Base-by-base conservation (phyloP, 495 filamentous ascomycete species). In the Acidomyces sp. region DNA sequence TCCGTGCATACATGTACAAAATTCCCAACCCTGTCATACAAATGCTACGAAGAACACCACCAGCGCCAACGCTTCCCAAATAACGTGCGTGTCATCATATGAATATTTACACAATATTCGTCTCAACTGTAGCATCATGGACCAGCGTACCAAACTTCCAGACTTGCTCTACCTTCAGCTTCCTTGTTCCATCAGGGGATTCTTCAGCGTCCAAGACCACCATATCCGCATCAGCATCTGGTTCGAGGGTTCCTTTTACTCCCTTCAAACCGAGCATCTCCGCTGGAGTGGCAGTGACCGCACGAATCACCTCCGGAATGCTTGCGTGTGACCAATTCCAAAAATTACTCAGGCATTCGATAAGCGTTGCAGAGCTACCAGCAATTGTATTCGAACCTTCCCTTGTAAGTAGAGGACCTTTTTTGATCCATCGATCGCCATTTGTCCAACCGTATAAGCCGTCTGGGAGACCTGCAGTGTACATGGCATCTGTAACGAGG, bases 311-410 rank as follows among this genome's bases (percentile, higher is more conserved):
- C 52, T 74, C 65, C 0, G 78, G 71, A 9, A 85, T 69, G 3
- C 63, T 65, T 0, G 73, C 67, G 4, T 71, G 74, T 0, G 75
- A 70, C 78, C 78, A 87, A 38, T 68, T 70, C 28, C 80, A 64
- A 59, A 88, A 85, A 51, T 88, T 88, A 33, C 74, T 78, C 23
- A 87, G 74, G 53, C 84, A 92, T 51, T 85, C 79, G 22, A 85
- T 72, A 6, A 92, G 67, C 4, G 77, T 77, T 29, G 77, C 71
- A 0, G 77, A 77, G 47, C 74, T 77, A 6, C 77, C 82, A 2
- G 82, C 82, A 57, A 88, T 83, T 46, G 71, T 77, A 35, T 80
- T 71, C 1, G 71, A 75, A 0, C 74, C 78, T 57, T 85, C 75
- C 1, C 85, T 60, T 3, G 75, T 77, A 34, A 88, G 53, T 21